Percentiles rank a stretch among this genome's conserved stretches.
These are phyloP conservation scores for Thelonectria olida DNA, from an alignment of 2,329 filamentous ascomycete species.

Conservation along the genomic window DNA sequence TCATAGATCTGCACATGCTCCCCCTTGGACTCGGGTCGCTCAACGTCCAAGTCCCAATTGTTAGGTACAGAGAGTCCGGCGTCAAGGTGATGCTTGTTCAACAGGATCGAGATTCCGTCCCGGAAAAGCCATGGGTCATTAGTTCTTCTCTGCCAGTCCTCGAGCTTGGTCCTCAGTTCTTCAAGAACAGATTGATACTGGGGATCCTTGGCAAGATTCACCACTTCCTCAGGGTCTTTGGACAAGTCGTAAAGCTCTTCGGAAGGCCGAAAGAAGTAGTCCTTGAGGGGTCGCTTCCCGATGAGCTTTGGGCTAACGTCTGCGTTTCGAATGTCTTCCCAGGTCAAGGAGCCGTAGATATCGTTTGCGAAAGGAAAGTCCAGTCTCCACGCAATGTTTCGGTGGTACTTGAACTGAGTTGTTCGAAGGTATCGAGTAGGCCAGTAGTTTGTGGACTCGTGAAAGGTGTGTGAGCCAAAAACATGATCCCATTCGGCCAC, in stretches of 20 bases:
- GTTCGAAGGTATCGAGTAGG: conserved; percentile 56
- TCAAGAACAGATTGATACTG: neutral
- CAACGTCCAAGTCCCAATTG: conserved; percentile 9
- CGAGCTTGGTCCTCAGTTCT: neutral
- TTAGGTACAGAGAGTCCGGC: neutral
- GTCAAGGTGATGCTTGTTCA: conserved; percentile 15
- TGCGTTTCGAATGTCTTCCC: conserved; percentile 54
- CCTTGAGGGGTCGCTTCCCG: conserved; percentile 2
- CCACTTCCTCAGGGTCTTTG: neutral
- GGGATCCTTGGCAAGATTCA: conserved; percentile 5
- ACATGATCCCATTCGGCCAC: conserved; percentile 34
- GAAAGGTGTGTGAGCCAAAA: conserved; percentile 61
- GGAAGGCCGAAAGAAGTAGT: conserved; percentile 4
- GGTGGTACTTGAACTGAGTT: conserved; percentile 49
- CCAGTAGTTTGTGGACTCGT: conserved; percentile 60
- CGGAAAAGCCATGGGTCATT: conserved; percentile 12
- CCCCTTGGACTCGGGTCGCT: neutral
- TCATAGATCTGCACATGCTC: neutral
- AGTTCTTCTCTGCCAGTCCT: conserved; percentile 9
- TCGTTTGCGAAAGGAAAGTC: conserved; percentile 57
- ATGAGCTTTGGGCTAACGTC: neutral
- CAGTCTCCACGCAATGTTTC: conserved; percentile 57
- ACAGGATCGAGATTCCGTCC: conserved; percentile 8
- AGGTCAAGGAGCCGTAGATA: conserved; percentile 54
- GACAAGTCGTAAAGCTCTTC: conserved; percentile 1